Base-by-base conservation (phyloP, 2,329 filamentous ascomycete genomes). In the Coniochaeta sp. region DNA sequence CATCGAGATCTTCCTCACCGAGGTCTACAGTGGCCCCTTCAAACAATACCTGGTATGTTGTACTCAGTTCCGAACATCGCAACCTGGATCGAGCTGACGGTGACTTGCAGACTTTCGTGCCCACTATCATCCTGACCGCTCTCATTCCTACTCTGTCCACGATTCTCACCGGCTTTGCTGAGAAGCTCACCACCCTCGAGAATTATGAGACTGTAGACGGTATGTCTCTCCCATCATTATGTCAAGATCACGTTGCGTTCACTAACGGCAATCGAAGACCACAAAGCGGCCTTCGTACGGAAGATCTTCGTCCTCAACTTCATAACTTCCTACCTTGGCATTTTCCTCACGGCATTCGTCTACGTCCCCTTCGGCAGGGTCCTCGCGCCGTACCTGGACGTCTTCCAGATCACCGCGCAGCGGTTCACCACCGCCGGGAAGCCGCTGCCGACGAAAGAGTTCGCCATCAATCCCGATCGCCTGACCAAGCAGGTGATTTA, bases 241-340 rank as follows among this genome's bases (percentile, higher is more conserved):
- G 12, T 26, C 16, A 8, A n/a, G 14, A n/a, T 19, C 2, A 19
- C n/a, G n/a, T 32, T 16, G 36, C 38, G 50, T 19, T 30, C 16
- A 9, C 61, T 67, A 61, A 70, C 59, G 62, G 66, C 59, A 69
- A 69, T 32, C 32, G 24, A 64, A 86, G 88, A 87, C 16, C 89
- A 96, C 68, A 86, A 96, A 62, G 85, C 89, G 22, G 89, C 93
- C 1, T 84, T 96, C 70, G 91, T 95, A 0, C 87, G 90, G 61
- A 99, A 99, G 78, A 89, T 96, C 36, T 98, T 99, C 69, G 87
- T 98, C 16, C 84, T 98, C 69, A 96, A 97, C 77, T 96, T 97
- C 75, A 93, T 98, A 74, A 96, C 92, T 6, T 96, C 93, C 0
- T 98, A 97, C 72, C 86, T 96, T 58, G 90, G 91, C 1, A 88